Conservation (phyloP, 768 basidiomycete species). For the Amanita muscaria region DNA sequence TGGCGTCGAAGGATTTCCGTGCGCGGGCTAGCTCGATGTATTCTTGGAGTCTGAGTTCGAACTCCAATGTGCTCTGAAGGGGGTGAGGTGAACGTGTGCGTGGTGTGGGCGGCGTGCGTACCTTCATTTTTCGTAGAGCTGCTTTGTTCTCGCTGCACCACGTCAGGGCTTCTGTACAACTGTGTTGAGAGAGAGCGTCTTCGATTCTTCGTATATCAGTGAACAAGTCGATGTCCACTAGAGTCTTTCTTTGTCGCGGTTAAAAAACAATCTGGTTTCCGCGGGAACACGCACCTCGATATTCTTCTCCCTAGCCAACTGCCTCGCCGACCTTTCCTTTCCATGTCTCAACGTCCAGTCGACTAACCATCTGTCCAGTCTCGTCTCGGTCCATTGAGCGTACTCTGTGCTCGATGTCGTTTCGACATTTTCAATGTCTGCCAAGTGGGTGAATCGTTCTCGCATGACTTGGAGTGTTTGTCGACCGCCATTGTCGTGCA, state of each 20-base stretch:
- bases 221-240: conserved; percentile 90
- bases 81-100: conserved; percentile 7
- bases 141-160: conserved; percentile 98
- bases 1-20: conserved; percentile 62
- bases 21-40: conserved; percentile 85
- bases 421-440: conserved; percentile 48
- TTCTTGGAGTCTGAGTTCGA: conserved; percentile 91
- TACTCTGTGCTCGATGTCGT: conserved; percentile 47
- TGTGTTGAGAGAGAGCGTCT: conserved; percentile 60
- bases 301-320: conserved; percentile 64
- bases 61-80: conserved; percentile 84
- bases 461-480: conserved; percentile 68
- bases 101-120: conserved; percentile 14
- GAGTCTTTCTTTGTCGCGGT: conserved; percentile 37
- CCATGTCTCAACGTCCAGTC: conserved; percentile 86
- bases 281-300: conserved; percentile 51
- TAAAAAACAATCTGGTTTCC: background rate
- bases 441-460: conserved; percentile 67
- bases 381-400: conserved; percentile 67
- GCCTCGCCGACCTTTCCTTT: conserved; percentile 66
- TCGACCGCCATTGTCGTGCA: conserved; percentile 39
- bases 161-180: conserved; percentile 80
- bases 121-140: conserved; percentile 88
- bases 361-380: conserved; percentile 84
- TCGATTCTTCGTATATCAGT: conserved; percentile 85